Evolutionary conservation across 352 stramenopile genomes (phyloP), one percentile per base, ranked within the genome.

Genomic region (Phytopythium montanum): DNA sequence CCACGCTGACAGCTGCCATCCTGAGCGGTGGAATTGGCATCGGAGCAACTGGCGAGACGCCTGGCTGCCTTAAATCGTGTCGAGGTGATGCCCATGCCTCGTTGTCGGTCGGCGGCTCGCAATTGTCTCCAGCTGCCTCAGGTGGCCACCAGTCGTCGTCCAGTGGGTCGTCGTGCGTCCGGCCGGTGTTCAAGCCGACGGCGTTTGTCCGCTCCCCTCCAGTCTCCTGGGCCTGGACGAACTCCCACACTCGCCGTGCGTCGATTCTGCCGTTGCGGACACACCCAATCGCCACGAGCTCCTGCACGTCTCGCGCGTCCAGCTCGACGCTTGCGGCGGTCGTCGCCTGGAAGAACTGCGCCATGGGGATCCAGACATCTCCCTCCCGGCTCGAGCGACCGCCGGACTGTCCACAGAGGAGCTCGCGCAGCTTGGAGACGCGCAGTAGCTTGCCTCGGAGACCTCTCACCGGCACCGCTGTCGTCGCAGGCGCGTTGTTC

Each of bases 271-370:
- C 53, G 25, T 49, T 59, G 38, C 53, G 53, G 10, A 59, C 53
- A n/a, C 36, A 48, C 5, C 53, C 53, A 28, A 59, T 25, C 26
- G 53, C 36, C 53, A 59, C 53, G 23, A 59, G 53, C 16, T 59
- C 38, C 39, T 59, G 36, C 19, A 59, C 53, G 39, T 59, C 53
- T 2, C 53, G 36, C 4, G 36, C 36, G 53, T 48, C 38, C 3
- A 59, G 26, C 38, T 59, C 53, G 1, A 59, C 53, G 2, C 25
- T 13, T 21, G 25, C 53, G 18, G 53, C 36, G 5, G 53, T 26
- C 19, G 53, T 59, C 34, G 23, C 3, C 16, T 48, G 23, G 13
- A 59, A 59, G 36, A 59, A 59, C 38, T 39, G 53, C 14, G 16
- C 25, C 26, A 55, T 65, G 21, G 58, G 33, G 16, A 56, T 42